Conservation (phyloP, 495 filamentous ascomycete species). For the Hypoxylon trugodes region DNA sequence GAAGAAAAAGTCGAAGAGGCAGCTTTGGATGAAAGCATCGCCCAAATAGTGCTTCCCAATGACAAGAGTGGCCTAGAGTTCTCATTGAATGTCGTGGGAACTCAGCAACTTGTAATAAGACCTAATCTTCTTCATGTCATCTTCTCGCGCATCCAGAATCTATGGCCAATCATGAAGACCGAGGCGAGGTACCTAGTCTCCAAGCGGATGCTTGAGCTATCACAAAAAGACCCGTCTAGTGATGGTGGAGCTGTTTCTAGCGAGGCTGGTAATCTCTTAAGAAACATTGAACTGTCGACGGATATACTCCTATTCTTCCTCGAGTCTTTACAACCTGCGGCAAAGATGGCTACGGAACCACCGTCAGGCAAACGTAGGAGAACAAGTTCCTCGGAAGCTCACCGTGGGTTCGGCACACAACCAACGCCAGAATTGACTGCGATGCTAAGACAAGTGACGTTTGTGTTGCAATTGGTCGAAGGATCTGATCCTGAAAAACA, state of each 20-base stretch:
- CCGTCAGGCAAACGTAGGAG: conserved; percentile 79
- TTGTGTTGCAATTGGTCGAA: conserved; percentile 89
- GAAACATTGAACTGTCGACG: conserved; percentile 72
- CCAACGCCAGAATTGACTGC: conserved; percentile 62
- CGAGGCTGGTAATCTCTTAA: conserved; percentile 72
- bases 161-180: conserved; percentile 76
- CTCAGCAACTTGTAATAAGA: conserved; percentile 52
- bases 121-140: conserved; percentile 64
- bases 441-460: conserved; percentile 76
- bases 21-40: conserved; percentile 66
- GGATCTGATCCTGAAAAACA: conserved; percentile 74
- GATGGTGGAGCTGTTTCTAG: conserved; percentile 48
- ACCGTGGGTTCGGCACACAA: conserved; percentile 47
- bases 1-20: conserved; percentile 68
- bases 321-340: conserved; percentile 70
- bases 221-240: conserved; percentile 42
- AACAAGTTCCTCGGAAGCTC: conserved; percentile 70
- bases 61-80: conserved; percentile 71
- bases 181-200: conserved; percentile 67
- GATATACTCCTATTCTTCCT: conserved; percentile 73
- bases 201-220: conserved; percentile 62
- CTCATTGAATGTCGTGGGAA: conserved; percentile 63
- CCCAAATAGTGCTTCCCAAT: conserved; percentile 69
- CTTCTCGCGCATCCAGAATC: conserved; percentile 68
- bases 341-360: conserved; percentile 66